Base-by-base conservation (phyloP, 768 basidiomycete species). In the Boletales sp. region DNA sequence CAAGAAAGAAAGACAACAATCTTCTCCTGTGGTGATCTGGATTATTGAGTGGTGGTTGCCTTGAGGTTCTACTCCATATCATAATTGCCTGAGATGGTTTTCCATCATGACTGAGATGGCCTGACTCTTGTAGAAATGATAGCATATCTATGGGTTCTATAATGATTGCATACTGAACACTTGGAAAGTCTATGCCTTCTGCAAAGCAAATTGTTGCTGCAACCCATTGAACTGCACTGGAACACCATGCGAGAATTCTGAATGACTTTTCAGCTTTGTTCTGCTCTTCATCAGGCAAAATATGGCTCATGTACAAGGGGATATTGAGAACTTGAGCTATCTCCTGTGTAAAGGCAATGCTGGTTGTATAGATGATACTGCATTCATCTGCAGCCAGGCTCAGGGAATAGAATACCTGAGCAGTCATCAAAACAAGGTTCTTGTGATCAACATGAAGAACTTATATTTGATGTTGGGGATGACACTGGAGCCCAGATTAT, bases 91-190 rank as follows among this genome's bases (percentile, higher is more conserved):
- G 8, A 0, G 45, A 58, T 2, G 7, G n/a, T 5, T 17, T 2
- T 0, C 56, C 43, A 13, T 58, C 55, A 19, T 39, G 28, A 0
- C 57, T 56, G 7, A 58, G 52, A 7, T 12, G 46, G 0, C 57
- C 49, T 8, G 49, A 57, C 10, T 58, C 57, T 36, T 57, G 57
- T 6, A 58, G 55, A 36, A 58, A 51, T 0, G 19, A 48, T 0
- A 57, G 31, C 49, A 57, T 55, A 3, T 53, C 46, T 15, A 1
- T 44, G 1, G 47, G 48, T 1, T 49, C 47, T 0, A 53, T 39
- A 2, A 53, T 40, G 4, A 49, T 41, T 4, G 25, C 44, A 34
- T 51, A 36, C 4, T 31, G 4, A 19, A 36, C n/a, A 15, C 49
- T 40, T 0, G 49, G 36, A 13, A 55, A 55, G 15, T 55, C 46